Evolutionary conservation across 2,329 filamentous ascomycete species (phyloP), one percentile per base, ranked within the genome.

Genomic region (Diaporthe sp.): DNA sequence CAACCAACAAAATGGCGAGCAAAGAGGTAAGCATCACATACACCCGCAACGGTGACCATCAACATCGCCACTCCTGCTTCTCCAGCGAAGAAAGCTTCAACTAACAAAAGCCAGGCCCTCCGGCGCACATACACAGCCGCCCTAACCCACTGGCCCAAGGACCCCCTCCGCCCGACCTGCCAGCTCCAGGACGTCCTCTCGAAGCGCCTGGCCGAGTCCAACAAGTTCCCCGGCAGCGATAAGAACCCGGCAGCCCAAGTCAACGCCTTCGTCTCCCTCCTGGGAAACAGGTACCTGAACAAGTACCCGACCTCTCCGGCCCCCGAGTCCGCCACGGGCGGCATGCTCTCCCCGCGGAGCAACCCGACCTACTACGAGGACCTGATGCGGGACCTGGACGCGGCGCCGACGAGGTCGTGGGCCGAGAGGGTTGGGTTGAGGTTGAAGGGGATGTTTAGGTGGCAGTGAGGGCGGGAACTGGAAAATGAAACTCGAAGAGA

Each of bases 361-460:
- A 91, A 93, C 78, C 92, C 92, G 51, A 89, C 88, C 0, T 92
- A 94, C 81, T 94, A 92, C 80, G 82, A 85, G 28, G 89, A 92
- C 78, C 82, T 94, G 42, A 81, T 93, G 0, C 86, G 84, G 72
- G 92, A 94, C 82, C 87, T 94, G 34, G 90, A 93, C 49, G 90
- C 90, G 79, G 92, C 90, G 4, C 92, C 92, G 2, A 88, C 85
- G 55, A 85, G 92, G 75, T 88, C 87, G 10, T 91, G 87, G 85
- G 80, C 90, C 31, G 85, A 87, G 68, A 86, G 88, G 72, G 76
- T 91, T 68, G 83, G 85, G 76, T 89, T 92, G 80, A 87, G 87
- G 76, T 80, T 92, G 77, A 88, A 88, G 76, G 92, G 92, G 15
- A 87, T 92, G 83, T 87, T 94, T 76, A 86, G 92, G 76, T 84